Percentiles rank a stretch among this genome's conserved stretches.
phyloP scores from a whole-genome alignment of 139 green algal genomes.

The Coelastrella sp. region DNA sequence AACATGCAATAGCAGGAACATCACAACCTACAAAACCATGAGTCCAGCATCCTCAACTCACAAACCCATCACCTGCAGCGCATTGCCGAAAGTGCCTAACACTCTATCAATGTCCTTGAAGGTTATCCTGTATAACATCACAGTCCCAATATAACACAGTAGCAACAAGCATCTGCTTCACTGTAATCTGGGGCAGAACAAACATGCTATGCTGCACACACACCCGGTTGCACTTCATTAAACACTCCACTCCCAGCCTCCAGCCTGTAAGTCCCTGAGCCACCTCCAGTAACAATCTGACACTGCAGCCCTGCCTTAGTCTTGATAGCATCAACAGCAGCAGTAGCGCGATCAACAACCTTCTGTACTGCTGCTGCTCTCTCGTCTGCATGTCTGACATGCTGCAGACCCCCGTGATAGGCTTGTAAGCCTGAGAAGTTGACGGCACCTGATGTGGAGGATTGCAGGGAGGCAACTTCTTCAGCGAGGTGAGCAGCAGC shows the following conservation, averaged over 20 bases:
- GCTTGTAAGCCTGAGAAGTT: constrained; percentile 51
- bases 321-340: constrained; percentile 41
- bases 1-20: not conserved
- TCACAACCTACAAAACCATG: not conserved
- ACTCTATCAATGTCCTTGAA: too few species aligned
- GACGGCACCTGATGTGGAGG: not conserved
- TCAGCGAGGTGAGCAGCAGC: constrained; percentile 47
- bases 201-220: not conserved
- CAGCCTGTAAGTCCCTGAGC: constrained; percentile 53
- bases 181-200: not conserved
- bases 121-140: too few species aligned
- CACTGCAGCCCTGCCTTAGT: constrained; percentile 15
- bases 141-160: not conserved
- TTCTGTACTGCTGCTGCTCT: constrained; percentile 36
- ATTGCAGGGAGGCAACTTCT: not conserved
- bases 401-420: constrained; percentile 64
- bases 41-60: too few species aligned
- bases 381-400: constrained; percentile 44
- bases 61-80: too few species aligned
- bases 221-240: constrained; percentile 63
- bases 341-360: constrained; percentile 32
- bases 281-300: constrained; percentile 53
- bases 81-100: too few species aligned
- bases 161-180: not conserved
- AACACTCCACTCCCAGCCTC: constrained; percentile 53